Percentiles rank a stretch among this genome's conserved stretches.
These are phyloP conservation scores for Colletotrichum paranaense DNA, from an alignment of 2,329 filamentous ascomycete genomes.

Conservation along the genomic window DNA sequence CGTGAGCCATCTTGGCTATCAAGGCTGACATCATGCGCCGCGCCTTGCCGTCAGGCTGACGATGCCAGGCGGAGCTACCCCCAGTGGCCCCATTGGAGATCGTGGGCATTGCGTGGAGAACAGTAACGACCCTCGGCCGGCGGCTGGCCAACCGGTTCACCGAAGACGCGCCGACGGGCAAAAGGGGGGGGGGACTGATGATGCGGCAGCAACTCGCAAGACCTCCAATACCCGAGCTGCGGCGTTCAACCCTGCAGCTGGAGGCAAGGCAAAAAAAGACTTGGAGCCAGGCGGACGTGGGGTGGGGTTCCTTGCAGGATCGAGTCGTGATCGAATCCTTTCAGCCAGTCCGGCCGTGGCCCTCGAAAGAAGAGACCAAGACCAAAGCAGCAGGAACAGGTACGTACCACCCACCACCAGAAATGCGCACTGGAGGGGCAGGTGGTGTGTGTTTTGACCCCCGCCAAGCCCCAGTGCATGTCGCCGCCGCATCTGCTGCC, in stretches of 20 bases:
- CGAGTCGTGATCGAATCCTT: conserved; percentile 23
- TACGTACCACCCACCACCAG: conserved; percentile 24
- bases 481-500: conserved; percentile 16
- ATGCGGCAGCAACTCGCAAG: neutral
- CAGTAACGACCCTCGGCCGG: conserved; percentile 5
- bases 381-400: conserved; percentile 1
- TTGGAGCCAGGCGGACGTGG: conserved; percentile 7
- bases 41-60: conserved; percentile 29
- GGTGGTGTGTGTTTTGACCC: conserved; percentile 29
- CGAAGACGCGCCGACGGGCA: conserved; percentile 4
- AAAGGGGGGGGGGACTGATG: neutral
- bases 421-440: conserved; percentile 25
- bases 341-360: conserved; percentile 11
- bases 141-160: conserved; percentile 9
- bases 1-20: conserved; percentile 12
- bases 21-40: conserved; percentile 27
- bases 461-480: conserved; percentile 32
- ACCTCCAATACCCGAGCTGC: conserved; percentile 23
- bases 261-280: neutral
- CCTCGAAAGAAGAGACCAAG: conserved; percentile 4
- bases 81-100: conserved; percentile 6
- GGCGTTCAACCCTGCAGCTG: conserved; percentile 29
- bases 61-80: conserved; percentile 20
- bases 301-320: conserved; percentile 29
- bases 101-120: conserved; percentile 4